These are phyloP conservation scores for Hypoxylon intermedium DNA, from an alignment of 495 filamentous ascomycete species.

Conservation along the genomic window DNA sequence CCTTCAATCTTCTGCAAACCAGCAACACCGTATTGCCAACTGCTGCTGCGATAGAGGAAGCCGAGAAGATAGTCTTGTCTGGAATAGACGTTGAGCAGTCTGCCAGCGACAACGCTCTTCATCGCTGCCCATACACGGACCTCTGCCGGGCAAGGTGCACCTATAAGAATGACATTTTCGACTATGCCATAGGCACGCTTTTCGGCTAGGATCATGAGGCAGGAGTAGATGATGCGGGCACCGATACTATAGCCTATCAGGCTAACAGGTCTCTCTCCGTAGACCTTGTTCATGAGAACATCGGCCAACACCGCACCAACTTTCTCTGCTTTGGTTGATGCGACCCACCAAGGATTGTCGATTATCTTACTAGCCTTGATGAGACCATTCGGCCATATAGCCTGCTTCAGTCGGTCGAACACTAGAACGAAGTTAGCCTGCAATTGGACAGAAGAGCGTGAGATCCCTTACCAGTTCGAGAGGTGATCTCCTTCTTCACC, in stretches of 20 bases:
- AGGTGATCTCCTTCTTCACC: constrained; percentile 77
- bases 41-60: constrained; percentile 63
- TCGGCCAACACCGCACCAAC: constrained; percentile 86
- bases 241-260: constrained; percentile 92
- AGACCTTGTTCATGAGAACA: constrained; percentile 82
- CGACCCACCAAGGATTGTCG: constrained; percentile 89
- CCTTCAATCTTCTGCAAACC: constrained; percentile 62
- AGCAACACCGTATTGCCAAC: constrained; percentile 63
- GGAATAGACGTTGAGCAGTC: constrained; percentile 67
- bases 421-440: constrained; percentile 51
- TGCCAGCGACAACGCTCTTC: constrained; percentile 61
- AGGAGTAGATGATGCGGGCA: constrained; percentile 84
- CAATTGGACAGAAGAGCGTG: constrained; percentile 10
- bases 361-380: constrained; percentile 81
- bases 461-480: constrained; percentile 49
- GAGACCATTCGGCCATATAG: constrained; percentile 77
- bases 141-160: constrained; percentile 74
- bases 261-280: constrained; percentile 87
- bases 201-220: constrained; percentile 76
- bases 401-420: constrained; percentile 72
- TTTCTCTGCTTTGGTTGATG: constrained; percentile 84
- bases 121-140: constrained; percentile 59
- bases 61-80: constrained; percentile 66
- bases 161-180: constrained; percentile 84
- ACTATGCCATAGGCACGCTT: constrained; percentile 83